Evolutionary conservation across 441 rosid genomes (phyloP).

Genomic region (Populus hybrid): DNA sequence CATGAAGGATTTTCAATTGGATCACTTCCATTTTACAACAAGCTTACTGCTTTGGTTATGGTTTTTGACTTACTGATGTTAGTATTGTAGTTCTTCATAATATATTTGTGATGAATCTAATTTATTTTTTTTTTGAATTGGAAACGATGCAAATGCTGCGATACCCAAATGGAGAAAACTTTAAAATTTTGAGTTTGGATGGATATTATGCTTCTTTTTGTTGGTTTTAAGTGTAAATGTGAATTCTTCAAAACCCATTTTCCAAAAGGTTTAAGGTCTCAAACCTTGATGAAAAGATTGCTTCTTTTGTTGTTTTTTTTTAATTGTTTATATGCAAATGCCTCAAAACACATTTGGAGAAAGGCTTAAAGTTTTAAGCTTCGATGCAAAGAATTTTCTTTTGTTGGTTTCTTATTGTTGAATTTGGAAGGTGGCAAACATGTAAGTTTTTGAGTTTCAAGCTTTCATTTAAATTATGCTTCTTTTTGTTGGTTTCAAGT

Average conservation of each 20-base stretch:
- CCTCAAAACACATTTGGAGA: neutral
- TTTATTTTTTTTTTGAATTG: neutral
- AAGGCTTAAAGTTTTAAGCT: neutral
- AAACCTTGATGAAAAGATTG: neutral
- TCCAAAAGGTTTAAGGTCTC: neutral
- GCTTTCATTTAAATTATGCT: neutral
- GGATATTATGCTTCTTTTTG: neutral
- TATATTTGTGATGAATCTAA: neutral
- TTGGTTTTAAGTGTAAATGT: neutral
- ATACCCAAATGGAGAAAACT: neutral
- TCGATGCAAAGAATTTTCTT: neutral
- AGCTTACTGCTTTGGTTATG: constrained; percentile 71
- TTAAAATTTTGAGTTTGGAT: neutral
- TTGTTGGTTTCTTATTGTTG: neutral
- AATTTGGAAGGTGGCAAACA: neutral
- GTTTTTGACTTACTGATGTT: constrained; percentile 80
- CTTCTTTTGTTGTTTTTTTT: neutral
- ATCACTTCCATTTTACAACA: constrained; percentile 39
- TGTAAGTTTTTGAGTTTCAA: neutral
- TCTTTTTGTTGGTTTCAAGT: neutral
- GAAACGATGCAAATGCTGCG: neutral
- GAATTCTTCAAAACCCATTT: neutral
- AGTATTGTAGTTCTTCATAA: constrained; percentile 4
- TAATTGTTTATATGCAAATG: neutral
- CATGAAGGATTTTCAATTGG: constrained; percentile 43